These are phyloP conservation scores for Chalaropsis thielavioides DNA, from an alignment of 2,329 filamentous ascomycete species.

Conservation along the genomic window DNA sequence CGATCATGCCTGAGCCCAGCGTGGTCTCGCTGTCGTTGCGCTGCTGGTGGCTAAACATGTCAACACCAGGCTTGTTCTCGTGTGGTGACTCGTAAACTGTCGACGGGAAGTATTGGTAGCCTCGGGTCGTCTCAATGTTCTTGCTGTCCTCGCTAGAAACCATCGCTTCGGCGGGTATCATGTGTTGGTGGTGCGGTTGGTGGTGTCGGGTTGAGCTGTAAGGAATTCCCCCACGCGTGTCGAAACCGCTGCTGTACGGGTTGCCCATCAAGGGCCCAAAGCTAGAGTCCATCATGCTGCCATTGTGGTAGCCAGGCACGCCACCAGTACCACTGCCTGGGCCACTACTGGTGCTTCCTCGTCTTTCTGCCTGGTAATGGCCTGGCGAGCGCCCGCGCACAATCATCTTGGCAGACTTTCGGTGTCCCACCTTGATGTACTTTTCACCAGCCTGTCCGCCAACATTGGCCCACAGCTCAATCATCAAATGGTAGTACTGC, in stretches of 20 bases:
- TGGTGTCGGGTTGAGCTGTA: slow-evolving; percentile 27
- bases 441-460: slow-evolving; percentile 35
- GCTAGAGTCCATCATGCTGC: slow-evolving; percentile 28
- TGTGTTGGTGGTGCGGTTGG: slow-evolving; percentile 33
- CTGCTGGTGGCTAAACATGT: slow-evolving; percentile 33
- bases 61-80: slow-evolving; percentile 32
- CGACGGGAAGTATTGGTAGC: slow-evolving; percentile 41
- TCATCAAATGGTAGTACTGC: slow-evolving; percentile 82
- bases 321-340: slow-evolving; percentile 49
- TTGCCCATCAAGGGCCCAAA: slow-evolving; percentile 30
- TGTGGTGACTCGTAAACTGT: slow-evolving; percentile 35
- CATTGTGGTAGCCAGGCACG: slow-evolving; percentile 35
- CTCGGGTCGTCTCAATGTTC: slow-evolving; percentile 33
- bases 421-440: slow-evolving; percentile 57
- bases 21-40: slow-evolving; percentile 17
- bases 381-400: slow-evolving; percentile 74
- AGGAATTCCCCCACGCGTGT: slow-evolving; percentile 28
- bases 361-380: slow-evolving; percentile 59
- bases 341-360: slow-evolving; percentile 55
- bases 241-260: slow-evolving; percentile 28
- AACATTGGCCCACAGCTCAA: slow-evolving; percentile 65
- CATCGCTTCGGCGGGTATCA: slow-evolving; percentile 33
- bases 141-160: slow-evolving; percentile 40
- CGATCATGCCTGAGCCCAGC: slow-evolving; percentile 13
- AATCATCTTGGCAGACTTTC: slow-evolving; percentile 67